Conservation (phyloP, 768 basidiomycete genomes). For the Tephrocybe sp. region DNA sequence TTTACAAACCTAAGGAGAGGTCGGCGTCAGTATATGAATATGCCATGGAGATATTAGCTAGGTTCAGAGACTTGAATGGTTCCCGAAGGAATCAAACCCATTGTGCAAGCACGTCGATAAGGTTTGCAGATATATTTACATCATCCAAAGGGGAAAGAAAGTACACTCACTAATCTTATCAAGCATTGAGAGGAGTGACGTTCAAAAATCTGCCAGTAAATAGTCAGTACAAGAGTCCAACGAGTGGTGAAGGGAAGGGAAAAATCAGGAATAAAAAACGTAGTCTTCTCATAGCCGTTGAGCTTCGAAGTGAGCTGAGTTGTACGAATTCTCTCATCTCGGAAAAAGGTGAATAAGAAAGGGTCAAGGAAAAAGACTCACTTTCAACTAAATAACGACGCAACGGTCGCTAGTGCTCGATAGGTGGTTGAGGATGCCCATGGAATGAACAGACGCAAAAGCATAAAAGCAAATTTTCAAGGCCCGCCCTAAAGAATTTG, state of each 20-base stretch:
- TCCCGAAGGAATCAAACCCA: slow-evolving; percentile 67
- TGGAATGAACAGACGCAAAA: too few species aligned
- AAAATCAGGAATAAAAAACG: slow-evolving; percentile 39
- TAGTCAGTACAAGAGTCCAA: neutral
- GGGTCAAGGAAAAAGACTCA: too few species aligned
- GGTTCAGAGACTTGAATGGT: slow-evolving; percentile 81
- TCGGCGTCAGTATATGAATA: neutral
- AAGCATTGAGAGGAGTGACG: neutral
- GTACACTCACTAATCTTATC: slow-evolving; percentile 25
- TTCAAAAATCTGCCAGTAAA: neutral
- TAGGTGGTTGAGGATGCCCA: too few species aligned
- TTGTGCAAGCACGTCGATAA: slow-evolving; percentile 57
- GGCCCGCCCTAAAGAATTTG: too few species aligned
- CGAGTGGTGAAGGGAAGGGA: neutral
- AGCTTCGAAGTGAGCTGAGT: slow-evolving; percentile 71
- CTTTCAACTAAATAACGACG: too few species aligned
- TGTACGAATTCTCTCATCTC: slow-evolving; percentile 20
- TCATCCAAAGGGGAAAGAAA: slow-evolving; percentile 17
- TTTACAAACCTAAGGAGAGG: too few species aligned
- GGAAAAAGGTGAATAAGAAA: neutral
- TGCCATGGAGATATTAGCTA: neutral
- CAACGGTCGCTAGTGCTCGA: too few species aligned
- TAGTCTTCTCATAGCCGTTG: slow-evolving; percentile 51
- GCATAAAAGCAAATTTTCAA: too few species aligned
- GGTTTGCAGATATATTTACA: slow-evolving; percentile 46